Evolutionary conservation across 2,329 filamentous ascomycete species (phyloP).

Genomic region (Lecanicillium sp.): DNA sequence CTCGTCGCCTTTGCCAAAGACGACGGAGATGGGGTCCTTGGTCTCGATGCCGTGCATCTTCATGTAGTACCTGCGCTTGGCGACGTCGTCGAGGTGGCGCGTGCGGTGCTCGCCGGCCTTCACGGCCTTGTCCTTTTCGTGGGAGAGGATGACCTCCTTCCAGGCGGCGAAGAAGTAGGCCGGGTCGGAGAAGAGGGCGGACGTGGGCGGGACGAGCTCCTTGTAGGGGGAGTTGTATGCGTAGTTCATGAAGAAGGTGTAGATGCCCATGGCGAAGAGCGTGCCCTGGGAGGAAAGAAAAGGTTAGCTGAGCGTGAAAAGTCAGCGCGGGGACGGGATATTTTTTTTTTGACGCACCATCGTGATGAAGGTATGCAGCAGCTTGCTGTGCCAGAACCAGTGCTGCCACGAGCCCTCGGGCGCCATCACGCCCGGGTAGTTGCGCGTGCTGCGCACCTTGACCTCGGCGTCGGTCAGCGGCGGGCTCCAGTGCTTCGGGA

Average conservation of each 20-base stretch:
- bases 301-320: background rate
- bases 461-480: conserved; percentile 59
- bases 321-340: background rate
- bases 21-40: conserved; percentile 47
- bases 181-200: conserved; percentile 64
- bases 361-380: conserved; percentile 76
- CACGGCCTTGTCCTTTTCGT: conserved; percentile 64
- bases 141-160: conserved; percentile 67
- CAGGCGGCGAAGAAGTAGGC: conserved; percentile 59
- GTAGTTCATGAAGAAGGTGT: conserved; percentile 75
- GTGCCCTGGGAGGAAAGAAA: conserved; percentile 44
- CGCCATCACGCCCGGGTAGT: conserved; percentile 88
- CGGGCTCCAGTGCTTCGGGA: conserved; percentile 69
- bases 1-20: conserved; percentile 33
- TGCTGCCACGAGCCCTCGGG: conserved; percentile 74
- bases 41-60: conserved; percentile 77
- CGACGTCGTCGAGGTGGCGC: conserved; percentile 73
- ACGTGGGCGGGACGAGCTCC: conserved; percentile 68
- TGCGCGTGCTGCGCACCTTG: conserved; percentile 57
- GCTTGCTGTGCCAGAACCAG: conserved; percentile 74
- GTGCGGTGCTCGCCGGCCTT: conserved; percentile 66
- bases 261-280: conserved; percentile 61
- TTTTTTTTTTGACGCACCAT: conserved; percentile 52
- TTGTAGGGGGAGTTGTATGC: conserved; percentile 70
- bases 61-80: conserved; percentile 79